Evolutionary conservation across 352 stramenopile species (phyloP), one percentile per base, ranked within the genome.

Genomic region (Pythium volutum): DNA sequence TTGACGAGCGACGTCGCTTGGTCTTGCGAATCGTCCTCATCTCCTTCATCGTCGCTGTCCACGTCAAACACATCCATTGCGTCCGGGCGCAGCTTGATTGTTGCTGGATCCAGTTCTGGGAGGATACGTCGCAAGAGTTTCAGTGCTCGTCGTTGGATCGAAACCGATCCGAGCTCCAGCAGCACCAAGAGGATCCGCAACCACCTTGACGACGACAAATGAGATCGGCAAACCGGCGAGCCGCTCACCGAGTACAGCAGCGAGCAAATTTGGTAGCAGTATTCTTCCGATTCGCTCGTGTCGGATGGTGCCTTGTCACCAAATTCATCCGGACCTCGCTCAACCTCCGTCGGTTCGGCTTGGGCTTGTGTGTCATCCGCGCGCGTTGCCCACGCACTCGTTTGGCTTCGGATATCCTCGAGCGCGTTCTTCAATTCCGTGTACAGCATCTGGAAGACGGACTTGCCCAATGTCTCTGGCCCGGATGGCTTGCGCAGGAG

Each of bases 391-490:
- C n/a, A n/a, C 20, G 48, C 42, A 2, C 25, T 51, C 10, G 46
- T 41, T 31, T 34, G 67, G 54, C 69, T 78, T 22, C 77, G 76
- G 65, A 90, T 77, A 10, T 91, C 79, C 62, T 91, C 84, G 26
- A 95, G 68, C 7, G 84, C 85, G 59, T 94, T 96, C 55, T 92
- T 91, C 48, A 96, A 55, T 55, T 96, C 88, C 4, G 86, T 95
- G 54, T 93, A 96, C 38, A 96, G 60, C 88, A 96, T 96, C 58
- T 95, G 83, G 34, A 96, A 96, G 5, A 96, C 88, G 9, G 87
- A 95, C 59, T 96, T 96, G 18, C 88, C 87, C 1, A 96, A 71
- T 26, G 88, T 96, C 64, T 95, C 88, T 4, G 85, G 86, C 0
- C 88, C 88, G 22, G 85, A 95, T 11, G 88, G 88, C 47, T 95